Evolutionary conservation across 805 yeast genomes (phyloP), one percentile per base, ranked within the genome.

Genomic region (Kuraishia hungarica): DNA sequence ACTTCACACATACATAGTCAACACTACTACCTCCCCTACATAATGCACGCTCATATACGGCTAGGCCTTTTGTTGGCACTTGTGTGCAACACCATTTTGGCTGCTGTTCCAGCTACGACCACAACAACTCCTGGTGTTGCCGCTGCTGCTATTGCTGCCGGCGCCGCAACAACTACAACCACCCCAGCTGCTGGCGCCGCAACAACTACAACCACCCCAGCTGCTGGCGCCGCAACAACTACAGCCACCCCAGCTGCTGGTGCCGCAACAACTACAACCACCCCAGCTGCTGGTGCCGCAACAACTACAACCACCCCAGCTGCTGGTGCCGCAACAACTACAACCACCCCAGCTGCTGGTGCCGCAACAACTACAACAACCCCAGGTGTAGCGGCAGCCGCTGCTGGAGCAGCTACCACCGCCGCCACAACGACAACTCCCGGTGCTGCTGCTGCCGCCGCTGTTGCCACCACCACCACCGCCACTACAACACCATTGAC

Each of bases 281-380:
- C 51, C 19, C 24, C 60, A 11, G 46, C 54, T 20, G 50, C 61
- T 1, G 53, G 59, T 1, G 15, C 55, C 2, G 51, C 62, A 6
- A 54, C 59, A 11, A 49, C 53, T 8, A 52, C 59, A 15, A 50
- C 58, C 4, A 54, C 63, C 23, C 56, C 62, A 2, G 53, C 55
- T n/a, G 39, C 60, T 17, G 19, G 60, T 13, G 50, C 58, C 15
- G 39, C 61, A 13, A 46, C 55, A 26, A 55, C 62, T 8, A 52
- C 63, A 8, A 55, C 59, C 19, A 54, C 59, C n/a, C 47, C 54
- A 1, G 53, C 57, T 5, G 53, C 55, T 29, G 46, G 58, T 23
- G 46, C 60, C 6, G 52, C 58, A 1, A 48, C 59, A 10, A 43
- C 51, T 7, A 29, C 54, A 11, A 48, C 62, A 13, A 51, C 55